Evolutionary conservation across 192 early-diverging fungal species (phyloP).

Genomic region (Coemansia sp.): DNA sequence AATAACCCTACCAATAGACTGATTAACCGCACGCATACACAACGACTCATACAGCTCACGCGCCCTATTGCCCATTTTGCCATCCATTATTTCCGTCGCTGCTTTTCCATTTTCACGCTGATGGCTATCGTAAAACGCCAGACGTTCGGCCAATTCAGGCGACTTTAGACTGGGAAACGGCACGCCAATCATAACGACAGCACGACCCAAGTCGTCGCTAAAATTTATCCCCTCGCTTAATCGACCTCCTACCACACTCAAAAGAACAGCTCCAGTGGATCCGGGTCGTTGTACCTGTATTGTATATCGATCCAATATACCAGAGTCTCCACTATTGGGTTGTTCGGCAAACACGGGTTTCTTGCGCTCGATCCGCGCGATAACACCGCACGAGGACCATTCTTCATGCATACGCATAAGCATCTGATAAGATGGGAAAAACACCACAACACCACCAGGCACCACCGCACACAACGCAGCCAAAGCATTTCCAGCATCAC

Average conservation of each 20-base stretch:
- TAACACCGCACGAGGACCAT: conserved; percentile 57
- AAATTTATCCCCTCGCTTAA: conserved; percentile 95
- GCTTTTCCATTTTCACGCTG: conserved; percentile 21
- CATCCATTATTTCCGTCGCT: background rate
- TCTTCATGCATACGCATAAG: conserved; percentile 61
- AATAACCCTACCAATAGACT: conserved; percentile 89
- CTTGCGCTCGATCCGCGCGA: conserved; percentile 55
- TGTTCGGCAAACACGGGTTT: conserved; percentile 79
- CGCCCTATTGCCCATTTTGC: conserved; percentile 50
- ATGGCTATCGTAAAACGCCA: conserved; percentile 27
- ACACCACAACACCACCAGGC: conserved; percentile 84
- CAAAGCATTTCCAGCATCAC: conserved; percentile 70
- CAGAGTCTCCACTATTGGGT: conserved; percentile 20
- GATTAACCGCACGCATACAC: conserved; percentile 93
- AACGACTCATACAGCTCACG: conserved; percentile 78
- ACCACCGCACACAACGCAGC: conserved; percentile 71
- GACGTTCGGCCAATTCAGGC: conserved; percentile 66
- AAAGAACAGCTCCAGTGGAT: conserved; percentile 68
- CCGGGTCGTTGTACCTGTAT: conserved; percentile 37
- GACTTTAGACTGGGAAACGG: conserved; percentile 82
- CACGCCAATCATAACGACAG: conserved; percentile 85
- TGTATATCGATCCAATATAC: conserved; percentile 64
- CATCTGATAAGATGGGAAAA: conserved; percentile 81
- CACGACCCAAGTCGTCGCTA: conserved; percentile 79
- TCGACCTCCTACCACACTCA: conserved; percentile 89